These are phyloP conservation scores for Alternaria novae-zelandiae DNA, from an alignment of 2,329 filamentous ascomycete species.

Conservation along the genomic window DNA sequence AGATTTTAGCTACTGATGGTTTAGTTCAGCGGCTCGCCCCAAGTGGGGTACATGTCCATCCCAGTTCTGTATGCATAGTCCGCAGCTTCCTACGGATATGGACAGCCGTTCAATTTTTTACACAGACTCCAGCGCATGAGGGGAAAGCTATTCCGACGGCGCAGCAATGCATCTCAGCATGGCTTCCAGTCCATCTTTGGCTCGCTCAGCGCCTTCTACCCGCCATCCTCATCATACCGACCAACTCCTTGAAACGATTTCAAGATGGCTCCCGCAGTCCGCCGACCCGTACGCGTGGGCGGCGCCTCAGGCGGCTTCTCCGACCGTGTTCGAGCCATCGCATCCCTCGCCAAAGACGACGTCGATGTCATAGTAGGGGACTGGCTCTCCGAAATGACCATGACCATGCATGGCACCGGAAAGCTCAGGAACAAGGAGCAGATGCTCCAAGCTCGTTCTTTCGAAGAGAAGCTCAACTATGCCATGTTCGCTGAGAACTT, in stretches of 20 bases:
- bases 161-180: neutral
- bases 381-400: conserved; percentile 42
- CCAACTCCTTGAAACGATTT: neutral
- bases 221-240: neutral
- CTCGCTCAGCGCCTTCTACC: neutral
- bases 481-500: conserved; percentile 51
- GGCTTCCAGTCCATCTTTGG: neutral
- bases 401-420: conserved; percentile 37
- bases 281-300: conserved; percentile 50
- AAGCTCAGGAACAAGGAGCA: conserved; percentile 43
- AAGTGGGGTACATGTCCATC: conserved; percentile 23
- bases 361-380: conserved; percentile 44
- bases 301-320: conserved; percentile 54
- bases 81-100: conserved; percentile 19
- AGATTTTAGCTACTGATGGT: neutral
- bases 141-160: neutral
- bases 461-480: conserved; percentile 45
- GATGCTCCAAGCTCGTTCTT: conserved; percentile 51
- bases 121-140: neutral
- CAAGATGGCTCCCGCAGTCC: conserved; percentile 29
- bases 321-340: conserved; percentile 52
- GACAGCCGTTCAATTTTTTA: conserved; percentile 18
- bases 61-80: conserved; percentile 4
- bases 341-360: conserved; percentile 48
- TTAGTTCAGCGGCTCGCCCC: neutral